Evolutionary conservation across 2,329 filamentous ascomycete species (phyloP).

Genomic region (Aspergillus ochraceus): DNA sequence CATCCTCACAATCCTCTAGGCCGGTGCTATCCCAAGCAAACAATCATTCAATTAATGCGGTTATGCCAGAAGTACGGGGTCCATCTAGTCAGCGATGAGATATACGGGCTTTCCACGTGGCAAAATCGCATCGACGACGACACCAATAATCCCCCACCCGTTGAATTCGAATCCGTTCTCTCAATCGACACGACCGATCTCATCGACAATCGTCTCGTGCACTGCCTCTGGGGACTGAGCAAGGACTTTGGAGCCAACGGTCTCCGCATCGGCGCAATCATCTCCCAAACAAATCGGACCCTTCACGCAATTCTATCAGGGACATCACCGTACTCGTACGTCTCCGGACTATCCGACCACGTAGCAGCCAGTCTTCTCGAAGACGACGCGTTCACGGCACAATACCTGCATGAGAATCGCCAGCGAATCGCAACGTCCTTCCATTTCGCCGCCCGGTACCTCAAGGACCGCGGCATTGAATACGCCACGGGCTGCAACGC

Average conservation of each 20-base stretch:
- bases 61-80: constrained; percentile 53
- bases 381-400: constrained; percentile 45
- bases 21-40: constrained; percentile 39
- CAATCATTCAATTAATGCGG: constrained; percentile 32
- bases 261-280: constrained; percentile 49
- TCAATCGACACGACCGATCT: constrained; percentile 45
- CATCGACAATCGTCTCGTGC: constrained; percentile 52
- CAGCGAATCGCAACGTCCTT: constrained; percentile 43
- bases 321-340: constrained; percentile 49
- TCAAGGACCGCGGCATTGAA: constrained; percentile 45
- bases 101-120: constrained; percentile 58
- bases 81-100: constrained; percentile 60
- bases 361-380: constrained; percentile 44
- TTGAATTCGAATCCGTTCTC: constrained; percentile 49
- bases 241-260: constrained; percentile 61
- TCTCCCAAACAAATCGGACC: constrained; percentile 48
- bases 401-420: constrained; percentile 49
- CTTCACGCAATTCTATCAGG: constrained; percentile 42
- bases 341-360: constrained; percentile 45
- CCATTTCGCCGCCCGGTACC: constrained; percentile 36
- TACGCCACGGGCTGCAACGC: constrained; percentile 54
- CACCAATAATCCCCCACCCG: constrained; percentile 8
- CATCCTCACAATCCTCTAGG: constrained; percentile 56
- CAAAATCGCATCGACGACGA: constrained; percentile 36
- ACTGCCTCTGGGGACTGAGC: constrained; percentile 51